These are phyloP conservation scores for Backusella psychrophila DNA, from an alignment of 192 early-diverging fungal species.

Conservation along the genomic window DNA sequence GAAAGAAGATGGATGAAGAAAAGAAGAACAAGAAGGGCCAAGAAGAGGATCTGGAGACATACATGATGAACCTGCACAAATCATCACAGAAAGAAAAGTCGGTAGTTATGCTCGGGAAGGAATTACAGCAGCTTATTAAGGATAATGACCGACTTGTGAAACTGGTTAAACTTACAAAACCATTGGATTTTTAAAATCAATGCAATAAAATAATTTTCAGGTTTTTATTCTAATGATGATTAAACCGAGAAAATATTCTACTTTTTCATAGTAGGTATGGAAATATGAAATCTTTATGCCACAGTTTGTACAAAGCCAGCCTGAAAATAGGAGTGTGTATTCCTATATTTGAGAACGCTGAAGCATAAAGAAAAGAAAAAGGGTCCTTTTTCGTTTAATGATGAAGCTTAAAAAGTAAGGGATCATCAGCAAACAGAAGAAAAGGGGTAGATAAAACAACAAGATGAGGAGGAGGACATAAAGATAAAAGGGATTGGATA, in stretches of 20 bases:
- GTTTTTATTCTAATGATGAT: too few species aligned
- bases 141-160: constrained; percentile 40
- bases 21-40: constrained; percentile 26
- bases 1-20: constrained; percentile 29
- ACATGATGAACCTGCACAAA: constrained; percentile 57
- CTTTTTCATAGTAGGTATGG: too few species aligned
- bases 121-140: constrained; percentile 46
- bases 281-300: too few species aligned
- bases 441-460: background rate
- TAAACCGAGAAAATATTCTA: too few species aligned
- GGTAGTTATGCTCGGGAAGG: constrained; percentile 37
- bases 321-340: background rate
- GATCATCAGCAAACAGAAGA: background rate
- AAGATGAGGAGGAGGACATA: background rate
- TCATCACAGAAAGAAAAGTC: constrained; percentile 36
- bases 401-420: background rate
- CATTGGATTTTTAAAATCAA: constrained; percentile 22
- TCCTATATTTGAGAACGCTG: too few species aligned
- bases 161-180: constrained; percentile 49
- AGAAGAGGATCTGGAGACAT: constrained; percentile 63
- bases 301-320: too few species aligned
- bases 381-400: background rate
- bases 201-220: too few species aligned
- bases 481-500: background rate
- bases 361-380: too few species aligned